phyloP scores from a whole-genome alignment of 208 protist genomes.

The Phytomonas sp. region DNA sequence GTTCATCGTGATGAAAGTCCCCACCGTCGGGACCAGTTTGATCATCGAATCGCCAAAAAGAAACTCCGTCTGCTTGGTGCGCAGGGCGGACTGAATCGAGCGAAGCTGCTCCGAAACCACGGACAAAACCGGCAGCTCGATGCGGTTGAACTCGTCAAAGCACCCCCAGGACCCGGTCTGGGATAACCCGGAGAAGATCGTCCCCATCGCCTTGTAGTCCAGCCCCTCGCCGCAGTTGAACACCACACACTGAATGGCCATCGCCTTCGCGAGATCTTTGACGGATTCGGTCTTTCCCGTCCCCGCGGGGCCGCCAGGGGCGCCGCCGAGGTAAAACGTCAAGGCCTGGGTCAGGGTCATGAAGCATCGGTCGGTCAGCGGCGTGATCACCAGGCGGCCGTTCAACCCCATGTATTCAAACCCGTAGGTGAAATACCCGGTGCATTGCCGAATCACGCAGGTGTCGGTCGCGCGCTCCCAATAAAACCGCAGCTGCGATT shows the following conservation, averaged over 20 bases:
- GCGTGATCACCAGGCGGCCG: conserved; percentile 98
- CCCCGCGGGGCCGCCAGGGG: conserved; percentile 92
- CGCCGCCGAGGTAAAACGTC: conserved; percentile 95
- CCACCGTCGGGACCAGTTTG: conserved; percentile 87
- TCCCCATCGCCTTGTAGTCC: conserved; percentile 97
- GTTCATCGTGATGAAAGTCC: conserved; percentile 99
- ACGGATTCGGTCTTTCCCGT: conserved; percentile 98
- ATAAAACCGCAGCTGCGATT: conserved; percentile 98
- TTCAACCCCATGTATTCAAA: conserved; percentile 99
- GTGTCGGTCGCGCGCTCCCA: conserved; percentile 94
- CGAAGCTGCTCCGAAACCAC: conserved; percentile 97
- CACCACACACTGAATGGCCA: conserved; percentile 96
- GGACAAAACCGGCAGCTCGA: conserved; percentile 97
- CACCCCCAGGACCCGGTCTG: conserved; percentile 98
- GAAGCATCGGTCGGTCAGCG: conserved; percentile 98
- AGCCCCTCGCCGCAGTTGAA: conserved; percentile 99
- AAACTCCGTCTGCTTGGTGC: conserved; percentile 76
- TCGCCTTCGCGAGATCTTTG: conserved; percentile 97
- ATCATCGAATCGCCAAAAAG: conserved; percentile 89
- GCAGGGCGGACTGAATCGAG: conserved; percentile 94
- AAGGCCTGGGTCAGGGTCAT: conserved; percentile 99
- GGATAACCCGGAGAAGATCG: conserved; percentile 96
- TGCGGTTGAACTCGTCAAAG: conserved; percentile 99
- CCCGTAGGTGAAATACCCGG: conserved; percentile 94
- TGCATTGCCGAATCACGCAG: conserved; percentile 95